Base-by-base conservation (phyloP, 2,329 filamentous ascomycete species). In the Fusarium agapanthi region DNA sequence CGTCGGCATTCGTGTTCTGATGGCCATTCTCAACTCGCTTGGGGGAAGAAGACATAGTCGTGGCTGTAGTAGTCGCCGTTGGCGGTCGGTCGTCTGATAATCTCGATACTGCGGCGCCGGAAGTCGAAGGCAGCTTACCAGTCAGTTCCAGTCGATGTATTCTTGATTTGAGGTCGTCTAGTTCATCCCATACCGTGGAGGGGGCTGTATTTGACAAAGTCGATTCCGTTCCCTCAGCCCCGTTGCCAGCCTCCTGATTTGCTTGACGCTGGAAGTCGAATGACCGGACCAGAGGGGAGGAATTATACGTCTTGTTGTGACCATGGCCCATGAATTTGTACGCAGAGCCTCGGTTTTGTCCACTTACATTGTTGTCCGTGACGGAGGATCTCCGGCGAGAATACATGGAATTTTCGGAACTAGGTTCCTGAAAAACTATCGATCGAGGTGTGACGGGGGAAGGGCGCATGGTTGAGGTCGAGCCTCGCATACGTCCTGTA, bases 181-280 rank as follows among this genome's bases (percentile, higher is more conserved):
- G 84, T 81, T 99, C 96, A 79, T 98, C 96, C 96, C 96, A 99
- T 6, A 99, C 94, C 0, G 95, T 98, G 5, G 95, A 97, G 18
- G 95, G 94, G 3, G 94, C 94, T 3, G 92, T 95, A 2, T 94
- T 96, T 0, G 96, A 98, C 38, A 93, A 88, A 0, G 93, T 95
- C 1, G 96, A 98, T 76, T 96, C 94, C 1, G 94, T 95, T 14
- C 91, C 92, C 77, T 95, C 91, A 34, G 85, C 75, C 24, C 81
- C 83, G 65, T 88, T 83, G 45, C 80, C 72, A 15, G 71, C 62
- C 38, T 83, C 81, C 15, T 74, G 53, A 8, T 58, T 69, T n/a
- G 75, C 70, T 22, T 79, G 76, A 16, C 67, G 73, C n/a, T 79
- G 78, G 22, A 80, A 76, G 30, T 83, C 81, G 34, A 81, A 80